Percentiles rank a stretch among this genome's conserved stretches.
Evolutionary conservation across 129 eudicot species (phyloP).

Genomic region (Chrysanthemum seticuspe): DNA sequence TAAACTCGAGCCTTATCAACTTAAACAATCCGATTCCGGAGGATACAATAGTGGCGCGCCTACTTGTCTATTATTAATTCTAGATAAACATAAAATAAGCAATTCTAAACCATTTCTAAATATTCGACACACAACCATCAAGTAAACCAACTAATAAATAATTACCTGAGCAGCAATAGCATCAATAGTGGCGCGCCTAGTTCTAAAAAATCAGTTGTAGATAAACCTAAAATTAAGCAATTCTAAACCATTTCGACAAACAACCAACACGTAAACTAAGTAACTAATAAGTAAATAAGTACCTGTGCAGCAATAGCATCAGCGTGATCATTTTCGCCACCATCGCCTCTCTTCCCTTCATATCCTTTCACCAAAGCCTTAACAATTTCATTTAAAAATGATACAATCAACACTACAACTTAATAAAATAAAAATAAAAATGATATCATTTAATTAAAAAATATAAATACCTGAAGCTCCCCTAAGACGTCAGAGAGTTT

Average conservation of each 20-base stretch:
- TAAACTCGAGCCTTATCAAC: no score
- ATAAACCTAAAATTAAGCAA: no score
- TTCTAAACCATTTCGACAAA: no score
- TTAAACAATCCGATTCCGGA: no score
- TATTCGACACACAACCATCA: not conserved
- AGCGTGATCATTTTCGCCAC: constrained; percentile 50
- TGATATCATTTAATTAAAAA: not conserved
- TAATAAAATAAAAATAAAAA: not conserved
- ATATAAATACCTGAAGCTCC: constrained; percentile 62
- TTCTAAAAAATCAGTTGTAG: no score
- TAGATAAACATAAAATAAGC: no score
- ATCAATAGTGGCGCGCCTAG: no score
- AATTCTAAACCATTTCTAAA: not conserved
- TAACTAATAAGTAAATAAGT: no score
- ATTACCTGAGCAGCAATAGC: constrained; percentile 76
- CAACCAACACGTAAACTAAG: not conserved
- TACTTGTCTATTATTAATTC: no score
- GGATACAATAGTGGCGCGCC: no score
- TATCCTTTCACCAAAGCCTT: constrained; percentile 61
- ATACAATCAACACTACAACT: not conserved
- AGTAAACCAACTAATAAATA: no score
- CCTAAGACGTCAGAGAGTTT: constrained; percentile 74
- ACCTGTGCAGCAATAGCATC: constrained; percentile 85
- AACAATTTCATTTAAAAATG: not conserved
- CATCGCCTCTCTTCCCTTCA: constrained; percentile 44